These are phyloP conservation scores for Claviceps monticola DNA, from an alignment of 2,329 filamentous ascomycete genomes.

Conservation along the genomic window DNA sequence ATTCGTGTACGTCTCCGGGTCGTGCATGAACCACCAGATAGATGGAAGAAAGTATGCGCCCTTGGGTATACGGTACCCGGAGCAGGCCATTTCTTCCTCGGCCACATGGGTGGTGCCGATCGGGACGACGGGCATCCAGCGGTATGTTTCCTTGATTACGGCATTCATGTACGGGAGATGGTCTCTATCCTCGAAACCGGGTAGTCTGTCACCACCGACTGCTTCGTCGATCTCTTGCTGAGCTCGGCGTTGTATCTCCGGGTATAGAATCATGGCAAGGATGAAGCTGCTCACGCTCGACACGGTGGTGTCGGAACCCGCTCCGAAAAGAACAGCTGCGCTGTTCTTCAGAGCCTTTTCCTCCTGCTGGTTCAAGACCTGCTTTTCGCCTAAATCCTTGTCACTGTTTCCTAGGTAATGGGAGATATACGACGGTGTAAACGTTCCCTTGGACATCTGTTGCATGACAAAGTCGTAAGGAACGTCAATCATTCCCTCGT, in stretches of 20 bases:
- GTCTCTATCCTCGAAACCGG: slow-evolving; percentile 26
- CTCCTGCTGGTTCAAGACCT: background rate
- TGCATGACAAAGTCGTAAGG: slow-evolving; percentile 18
- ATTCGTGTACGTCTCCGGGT: slow-evolving; percentile 48
- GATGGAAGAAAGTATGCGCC: slow-evolving; percentile 13
- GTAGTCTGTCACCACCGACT: slow-evolving; percentile 27
- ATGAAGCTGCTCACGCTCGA: slow-evolving; percentile 17
- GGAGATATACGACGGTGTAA: slow-evolving; percentile 15
- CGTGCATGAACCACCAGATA: slow-evolving; percentile 38
- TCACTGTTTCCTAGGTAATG: slow-evolving; percentile 1
- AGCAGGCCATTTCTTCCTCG: slow-evolving; percentile 13
- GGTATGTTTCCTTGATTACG: slow-evolving; percentile 16
- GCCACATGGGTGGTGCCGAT: slow-evolving; percentile 25
- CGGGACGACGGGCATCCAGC: slow-evolving; percentile 19
- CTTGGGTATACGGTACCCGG: slow-evolving; percentile 15
- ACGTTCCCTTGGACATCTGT: slow-evolving; percentile 12
- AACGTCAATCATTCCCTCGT: slow-evolving; percentile 8
- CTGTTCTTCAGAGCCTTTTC: slow-evolving; percentile 3
- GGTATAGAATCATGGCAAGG: slow-evolving; percentile 31
- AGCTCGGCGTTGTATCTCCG: slow-evolving; percentile 25
- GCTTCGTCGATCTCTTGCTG: slow-evolving; percentile 29
- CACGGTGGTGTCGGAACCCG: slow-evolving; percentile 8
- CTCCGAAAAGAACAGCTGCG: slow-evolving; percentile 3
- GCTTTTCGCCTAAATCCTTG: too few species aligned
- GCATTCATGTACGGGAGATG: slow-evolving; percentile 28